Percentiles rank a stretch among this genome's conserved stretches.
These are phyloP conservation scores for Phtheirospermum japonicum DNA, from an alignment of 257 asterid species.

Conservation along the genomic window DNA sequence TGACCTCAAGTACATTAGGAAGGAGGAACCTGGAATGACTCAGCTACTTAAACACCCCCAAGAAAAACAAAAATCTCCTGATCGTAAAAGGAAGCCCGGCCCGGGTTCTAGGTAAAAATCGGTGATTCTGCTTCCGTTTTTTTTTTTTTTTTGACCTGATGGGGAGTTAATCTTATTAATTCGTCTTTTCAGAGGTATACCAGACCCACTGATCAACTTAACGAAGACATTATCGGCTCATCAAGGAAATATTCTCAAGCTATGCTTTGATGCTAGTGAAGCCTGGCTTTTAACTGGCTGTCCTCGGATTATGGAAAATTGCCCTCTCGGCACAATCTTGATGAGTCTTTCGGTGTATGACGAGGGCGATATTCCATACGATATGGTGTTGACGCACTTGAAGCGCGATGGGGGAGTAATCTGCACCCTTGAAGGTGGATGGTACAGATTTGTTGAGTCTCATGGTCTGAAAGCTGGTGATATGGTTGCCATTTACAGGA, in stretches of 20 bases:
- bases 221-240: neutral
- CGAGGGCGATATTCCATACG: neutral
- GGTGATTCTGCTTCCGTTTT: neutral
- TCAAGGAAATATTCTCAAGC: neutral
- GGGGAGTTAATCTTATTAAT: neutral
- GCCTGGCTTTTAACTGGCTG: neutral
- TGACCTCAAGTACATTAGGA: neutral
- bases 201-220: neutral
- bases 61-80: neutral
- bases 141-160: too few relatives aligned
- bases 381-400: neutral
- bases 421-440: neutral
- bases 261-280: neutral
- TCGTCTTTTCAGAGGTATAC: neutral
- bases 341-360: neutral
- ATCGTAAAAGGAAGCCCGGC: neutral
- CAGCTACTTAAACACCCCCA: neutral
- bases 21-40: neutral
- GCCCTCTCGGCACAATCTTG: neutral
- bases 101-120: neutral
- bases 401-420: neutral
- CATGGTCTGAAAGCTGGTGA: neutral
- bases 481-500: neutral
- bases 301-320: neutral
- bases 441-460: neutral